Evolutionary conservation across 2,329 filamentous ascomycete species (phyloP), one percentile per base, ranked within the genome.

Genomic region (Penicillium sp.): DNA sequence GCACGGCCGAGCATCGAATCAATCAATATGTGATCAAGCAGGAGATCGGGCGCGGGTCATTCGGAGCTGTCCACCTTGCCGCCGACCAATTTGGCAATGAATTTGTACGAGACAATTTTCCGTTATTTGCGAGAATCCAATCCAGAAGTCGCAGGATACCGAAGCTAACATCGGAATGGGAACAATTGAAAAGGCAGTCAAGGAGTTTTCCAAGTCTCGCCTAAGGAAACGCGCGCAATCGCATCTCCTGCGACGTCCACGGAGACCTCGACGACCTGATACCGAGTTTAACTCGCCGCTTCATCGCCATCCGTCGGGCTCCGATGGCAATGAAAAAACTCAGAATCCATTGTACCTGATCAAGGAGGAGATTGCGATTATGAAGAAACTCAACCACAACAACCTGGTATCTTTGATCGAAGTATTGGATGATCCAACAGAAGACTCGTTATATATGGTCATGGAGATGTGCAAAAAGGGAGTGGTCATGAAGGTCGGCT

Each of bases 381-480:
- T 98, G 89, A 98, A 96, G 72, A 96, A 96, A 67, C 75, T 96
- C 31, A 82, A 95, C 57, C 92, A 98, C 58, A 83, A 81, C 17
- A 98, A 96, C 57, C 71, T 98, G n/a, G 90, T 96, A 10, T 81
- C 84, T 30, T 70, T 98, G 34, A 86, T 94, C 49, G 92, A 98
- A 65, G 92, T 98, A 2, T 71, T 98, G 35, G 92, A 96, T 60
- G 92, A 96, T 58, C 90, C 92, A 0, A 82, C 90, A 32, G 88
- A 95, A 59, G 92, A 98, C 63, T 95, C 89, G 2, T 69, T 98
- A 9, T 98, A 95, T 67, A 96, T 98, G 86, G 92, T 98, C 14
- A 76, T 98, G 63, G 92, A 98, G 63, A 94, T 95, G 86, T 98
- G 92, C 70, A 92, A 94, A 59, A 95, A 95, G 62, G 92, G 92